Conservation (phyloP, 208 protist genomes). For the Endotrypanum monterogeii region DNA sequence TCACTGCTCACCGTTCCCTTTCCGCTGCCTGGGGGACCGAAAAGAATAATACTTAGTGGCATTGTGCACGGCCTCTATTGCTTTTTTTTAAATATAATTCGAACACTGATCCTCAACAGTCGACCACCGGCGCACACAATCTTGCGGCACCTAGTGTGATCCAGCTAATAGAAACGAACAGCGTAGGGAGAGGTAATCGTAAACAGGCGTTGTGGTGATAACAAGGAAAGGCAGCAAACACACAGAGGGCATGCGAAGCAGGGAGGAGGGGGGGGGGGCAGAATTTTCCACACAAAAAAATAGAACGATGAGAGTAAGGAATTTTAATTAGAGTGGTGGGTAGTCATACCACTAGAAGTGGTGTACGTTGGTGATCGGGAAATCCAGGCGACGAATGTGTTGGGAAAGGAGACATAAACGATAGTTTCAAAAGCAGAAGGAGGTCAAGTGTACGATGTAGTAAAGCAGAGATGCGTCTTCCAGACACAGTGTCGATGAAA, state of each 20-base stretch:
- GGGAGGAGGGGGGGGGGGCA: neutral
- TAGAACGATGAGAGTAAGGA: no score
- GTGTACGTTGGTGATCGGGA: no score
- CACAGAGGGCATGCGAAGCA: neutral
- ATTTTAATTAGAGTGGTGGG: no score
- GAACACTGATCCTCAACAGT: neutral
- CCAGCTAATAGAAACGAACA: neutral
- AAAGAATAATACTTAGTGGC: conserved; percentile 72
- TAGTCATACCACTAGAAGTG: no score
- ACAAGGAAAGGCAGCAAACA: neutral
- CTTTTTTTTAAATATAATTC: no score
- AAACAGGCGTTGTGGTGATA: neutral
- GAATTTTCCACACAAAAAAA: no score
- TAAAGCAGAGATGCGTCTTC: no score
- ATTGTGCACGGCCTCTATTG: conserved; percentile 18
- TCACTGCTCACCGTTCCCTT: conserved; percentile 86
- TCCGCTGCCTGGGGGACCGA: conserved; percentile 76
- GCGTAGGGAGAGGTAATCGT: neutral
- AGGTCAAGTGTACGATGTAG: no score
- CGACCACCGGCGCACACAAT: neutral
- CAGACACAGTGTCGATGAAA: no score
- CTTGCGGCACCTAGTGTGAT: neutral
- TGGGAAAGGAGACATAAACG: no score
- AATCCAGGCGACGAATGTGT: no score
- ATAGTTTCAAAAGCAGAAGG: no score